phyloP scores from a whole-genome alignment of 192 early-diverging fungal species.

The Mortierella claussenii region DNA sequence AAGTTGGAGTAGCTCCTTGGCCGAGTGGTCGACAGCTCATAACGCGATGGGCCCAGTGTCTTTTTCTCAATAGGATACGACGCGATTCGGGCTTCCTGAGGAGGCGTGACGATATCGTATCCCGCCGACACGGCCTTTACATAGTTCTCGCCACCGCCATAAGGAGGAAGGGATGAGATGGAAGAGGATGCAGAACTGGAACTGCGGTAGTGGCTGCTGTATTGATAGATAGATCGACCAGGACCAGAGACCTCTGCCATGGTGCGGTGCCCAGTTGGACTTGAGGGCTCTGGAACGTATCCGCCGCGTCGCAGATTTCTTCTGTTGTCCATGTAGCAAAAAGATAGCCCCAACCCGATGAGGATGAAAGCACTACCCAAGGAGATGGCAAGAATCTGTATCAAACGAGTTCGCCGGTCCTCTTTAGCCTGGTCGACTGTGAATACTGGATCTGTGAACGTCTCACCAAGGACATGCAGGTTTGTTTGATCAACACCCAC shows the following conservation, averaged over 20 bases:
- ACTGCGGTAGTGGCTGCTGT: constrained; percentile 14
- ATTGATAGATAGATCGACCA: constrained; percentile 18
- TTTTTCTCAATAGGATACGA: constrained; percentile 4
- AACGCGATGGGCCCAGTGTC: neutral
- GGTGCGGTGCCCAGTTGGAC: constrained; percentile 1
- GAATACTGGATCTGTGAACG: constrained; percentile 6
- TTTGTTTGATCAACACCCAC: neutral
- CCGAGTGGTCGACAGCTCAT: neutral
- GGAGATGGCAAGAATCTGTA: constrained; percentile 10
- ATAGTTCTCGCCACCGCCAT: constrained; percentile 4
- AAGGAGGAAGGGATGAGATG: constrained; percentile 31
- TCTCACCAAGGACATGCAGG: constrained; percentile 2
- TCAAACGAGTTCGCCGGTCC: neutral
- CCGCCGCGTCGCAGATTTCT: constrained; percentile 3
- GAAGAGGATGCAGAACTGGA: constrained; percentile 17
- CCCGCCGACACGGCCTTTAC: neutral
- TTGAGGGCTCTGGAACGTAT: constrained; percentile 12
- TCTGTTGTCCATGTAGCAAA: constrained; percentile 20
- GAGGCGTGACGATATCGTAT: neutral
- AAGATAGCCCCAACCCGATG: constrained; percentile 5
- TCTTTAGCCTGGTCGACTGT: neutral
- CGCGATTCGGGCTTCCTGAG: neutral
- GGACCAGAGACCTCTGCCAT: constrained; percentile 21
- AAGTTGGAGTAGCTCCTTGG: neutral
- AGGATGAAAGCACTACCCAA: neutral